Evolutionary conservation across 352 stramenopile genomes (phyloP), one percentile per base, ranked within the genome.

Genomic region (Pythium dissimile): DNA sequence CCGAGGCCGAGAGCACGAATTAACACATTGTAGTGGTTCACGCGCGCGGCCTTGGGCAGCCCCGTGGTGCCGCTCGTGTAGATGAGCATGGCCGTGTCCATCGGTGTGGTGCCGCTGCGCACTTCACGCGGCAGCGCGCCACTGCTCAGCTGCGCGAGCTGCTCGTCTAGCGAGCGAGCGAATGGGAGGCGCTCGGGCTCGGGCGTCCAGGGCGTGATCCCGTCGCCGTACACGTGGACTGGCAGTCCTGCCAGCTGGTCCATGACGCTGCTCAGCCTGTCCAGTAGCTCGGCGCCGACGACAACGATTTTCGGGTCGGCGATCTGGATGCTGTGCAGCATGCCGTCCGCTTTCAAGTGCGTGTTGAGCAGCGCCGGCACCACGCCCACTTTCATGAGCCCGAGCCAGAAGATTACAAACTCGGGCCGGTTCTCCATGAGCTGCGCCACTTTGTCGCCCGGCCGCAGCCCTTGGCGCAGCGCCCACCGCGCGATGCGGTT

Each of bases 341-440:
- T 66, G 0, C 73, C 73, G 32, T 89, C 75, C 2, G 79, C 47
- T 39, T 81, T 65, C 38, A 94, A 44, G 47, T 86, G 73, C 41
- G 80, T 92, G 69, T 96, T 96, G 53, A 96, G 85, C 26, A 95
- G 69, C 26, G 87, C 87, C n/a, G 75, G 76, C 59, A 89, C 70
- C 48, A 95, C 83, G 53, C 86, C 86, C 37, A 87, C 69, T 63
- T 95, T 95, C 51, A 80, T 44, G 28, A 95, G 66, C 0, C 83
- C 86, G 52, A 95, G 72, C 86, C 86, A 95, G 13, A 83, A 69
- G 26, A 84, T 49, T 26, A 95, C 58, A 53, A 84, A 95, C 60
- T 92, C 83, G 28, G 80, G 83, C 1, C 82, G 72, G 67, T 95
- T 95, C 54, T 90, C 77, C 76, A 94, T 92, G 20, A 94, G 64